A percentile compares a stretch with the other conserved stretches of the same genome.
Evolutionary conservation across 768 basidiomycete species (phyloP).

Genomic region (Tricholoma flavovirens): DNA sequence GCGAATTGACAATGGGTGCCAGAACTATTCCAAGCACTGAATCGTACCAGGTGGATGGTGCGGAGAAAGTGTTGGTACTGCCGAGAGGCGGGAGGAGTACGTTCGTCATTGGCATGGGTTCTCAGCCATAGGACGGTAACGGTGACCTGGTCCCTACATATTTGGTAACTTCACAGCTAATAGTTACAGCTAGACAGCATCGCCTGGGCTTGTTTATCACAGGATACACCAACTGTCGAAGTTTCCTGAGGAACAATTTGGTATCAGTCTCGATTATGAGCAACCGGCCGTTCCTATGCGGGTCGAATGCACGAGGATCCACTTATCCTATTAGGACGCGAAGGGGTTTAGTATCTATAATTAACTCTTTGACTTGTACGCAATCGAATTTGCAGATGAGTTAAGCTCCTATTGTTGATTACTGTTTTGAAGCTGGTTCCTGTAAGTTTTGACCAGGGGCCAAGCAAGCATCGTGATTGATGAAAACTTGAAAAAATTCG

Average conservation of each 20-base stretch:
- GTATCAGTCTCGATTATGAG: neutral
- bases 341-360: neutral
- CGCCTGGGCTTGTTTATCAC: neutral
- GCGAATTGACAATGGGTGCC: conserved; percentile 51
- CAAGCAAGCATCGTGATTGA: too few relatives aligned
- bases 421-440: too few relatives aligned
- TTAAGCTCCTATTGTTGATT: too few relatives aligned
- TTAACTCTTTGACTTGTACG: too few relatives aligned
- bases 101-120: conserved; percentile 73
- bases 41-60: conserved; percentile 81
- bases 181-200: neutral
- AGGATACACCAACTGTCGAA: neutral
- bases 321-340: neutral
- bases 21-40: conserved; percentile 61
- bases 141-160: neutral
- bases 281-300: neutral
- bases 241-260: neutral
- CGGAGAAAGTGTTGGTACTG: conserved; percentile 72
- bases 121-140: conserved; percentile 13
- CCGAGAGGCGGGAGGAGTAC: conserved; percentile 81
- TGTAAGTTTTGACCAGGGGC: too few relatives aligned
- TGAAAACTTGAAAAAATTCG: conserved; percentile 35
- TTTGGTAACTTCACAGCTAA: neutral
- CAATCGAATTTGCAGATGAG: too few relatives aligned
- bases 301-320: neutral